Conservation (phyloP, 441 rosid species). For the Viola pubescens region DNA sequence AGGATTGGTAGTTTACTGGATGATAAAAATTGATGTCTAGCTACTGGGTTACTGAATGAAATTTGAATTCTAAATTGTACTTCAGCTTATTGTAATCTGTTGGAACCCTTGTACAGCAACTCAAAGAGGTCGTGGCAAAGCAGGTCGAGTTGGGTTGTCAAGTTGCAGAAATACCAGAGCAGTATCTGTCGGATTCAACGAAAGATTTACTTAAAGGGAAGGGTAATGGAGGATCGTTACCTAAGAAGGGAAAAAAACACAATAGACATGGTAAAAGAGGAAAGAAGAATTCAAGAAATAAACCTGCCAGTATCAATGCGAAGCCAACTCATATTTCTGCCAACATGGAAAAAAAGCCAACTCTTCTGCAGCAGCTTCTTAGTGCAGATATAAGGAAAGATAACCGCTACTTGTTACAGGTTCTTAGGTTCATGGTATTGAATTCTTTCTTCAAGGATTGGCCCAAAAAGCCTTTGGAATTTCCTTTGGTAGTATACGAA, state of each 20-base stretch:
- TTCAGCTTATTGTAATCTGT: neutral
- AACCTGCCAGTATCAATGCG: constrained; percentile 19
- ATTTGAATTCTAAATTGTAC: neutral
- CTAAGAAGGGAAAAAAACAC: constrained; percentile 32
- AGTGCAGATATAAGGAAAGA: constrained; percentile 61
- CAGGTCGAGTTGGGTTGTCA: constrained; percentile 86
- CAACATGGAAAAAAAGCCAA: constrained; percentile 32
- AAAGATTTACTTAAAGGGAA: constrained; percentile 30
- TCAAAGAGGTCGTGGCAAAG: constrained; percentile 70
- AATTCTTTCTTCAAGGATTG: constrained; percentile 59
- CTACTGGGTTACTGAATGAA: neutral
- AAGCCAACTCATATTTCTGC: constrained; percentile 27
- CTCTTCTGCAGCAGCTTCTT: constrained; percentile 78
- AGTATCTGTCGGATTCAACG: constrained; percentile 47
- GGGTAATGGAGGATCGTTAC: constrained; percentile 22
- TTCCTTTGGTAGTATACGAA: constrained; percentile 42
- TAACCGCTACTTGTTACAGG: constrained; percentile 56
- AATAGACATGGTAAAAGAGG: constrained; percentile 40
- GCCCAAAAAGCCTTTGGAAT: constrained; percentile 54
- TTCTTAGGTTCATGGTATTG: constrained; percentile 55
- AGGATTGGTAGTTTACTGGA: neutral
- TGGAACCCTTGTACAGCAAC: constrained; percentile 53
- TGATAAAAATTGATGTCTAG: neutral
- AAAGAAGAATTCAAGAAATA: constrained; percentile 28
- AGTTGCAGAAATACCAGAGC: constrained; percentile 83